Evolutionary conservation across 148 eudicot species (phyloP).

Genomic region (Rhododendron simsii): DNA sequence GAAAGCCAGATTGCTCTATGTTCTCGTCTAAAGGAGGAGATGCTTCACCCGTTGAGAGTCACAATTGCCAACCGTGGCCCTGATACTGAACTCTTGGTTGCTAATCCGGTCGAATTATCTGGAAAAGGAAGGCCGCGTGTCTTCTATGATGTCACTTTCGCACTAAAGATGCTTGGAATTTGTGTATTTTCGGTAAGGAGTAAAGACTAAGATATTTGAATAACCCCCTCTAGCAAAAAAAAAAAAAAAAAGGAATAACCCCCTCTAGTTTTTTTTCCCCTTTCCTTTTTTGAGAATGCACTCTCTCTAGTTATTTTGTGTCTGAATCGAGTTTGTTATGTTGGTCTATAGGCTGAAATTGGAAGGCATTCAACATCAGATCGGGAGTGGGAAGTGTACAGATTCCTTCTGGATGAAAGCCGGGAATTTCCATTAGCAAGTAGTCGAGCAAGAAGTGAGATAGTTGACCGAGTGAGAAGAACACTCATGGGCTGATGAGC

Average conservation of each 20-base stretch:
- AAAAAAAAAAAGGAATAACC: neutral
- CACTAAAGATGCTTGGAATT: conserved; percentile 59
- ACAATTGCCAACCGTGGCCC: conserved; percentile 81
- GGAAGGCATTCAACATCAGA: conserved; percentile 62
- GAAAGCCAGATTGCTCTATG: conserved; percentile 41
- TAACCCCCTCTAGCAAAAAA: neutral
- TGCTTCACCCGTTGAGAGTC: conserved; percentile 78
- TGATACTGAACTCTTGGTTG: conserved; percentile 84
- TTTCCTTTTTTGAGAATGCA: neutral
- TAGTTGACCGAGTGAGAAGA: conserved; percentile 63
- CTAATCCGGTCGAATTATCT: conserved; percentile 86
- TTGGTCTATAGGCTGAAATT: conserved; percentile 65
- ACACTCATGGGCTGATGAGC: conserved; percentile 82
- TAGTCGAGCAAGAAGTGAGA: conserved; percentile 47
- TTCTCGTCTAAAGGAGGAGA: conserved; percentile 66
- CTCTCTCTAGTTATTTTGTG: neutral
- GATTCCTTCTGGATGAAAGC: conserved; percentile 68
- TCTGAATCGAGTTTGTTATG: neutral
- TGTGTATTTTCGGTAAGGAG: conserved; percentile 79
- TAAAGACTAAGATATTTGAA: conserved; percentile 23
- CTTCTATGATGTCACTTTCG: conserved; percentile 72
- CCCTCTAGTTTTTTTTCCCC: neutral
- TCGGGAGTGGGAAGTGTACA: conserved; percentile 85
- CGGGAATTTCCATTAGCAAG: conserved; percentile 46
- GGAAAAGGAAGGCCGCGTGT: conserved; percentile 90